These are phyloP conservation scores for Eimeria sp. DNA, from an alignment of 169 alveolate species.

Conservation along the genomic window DNA sequence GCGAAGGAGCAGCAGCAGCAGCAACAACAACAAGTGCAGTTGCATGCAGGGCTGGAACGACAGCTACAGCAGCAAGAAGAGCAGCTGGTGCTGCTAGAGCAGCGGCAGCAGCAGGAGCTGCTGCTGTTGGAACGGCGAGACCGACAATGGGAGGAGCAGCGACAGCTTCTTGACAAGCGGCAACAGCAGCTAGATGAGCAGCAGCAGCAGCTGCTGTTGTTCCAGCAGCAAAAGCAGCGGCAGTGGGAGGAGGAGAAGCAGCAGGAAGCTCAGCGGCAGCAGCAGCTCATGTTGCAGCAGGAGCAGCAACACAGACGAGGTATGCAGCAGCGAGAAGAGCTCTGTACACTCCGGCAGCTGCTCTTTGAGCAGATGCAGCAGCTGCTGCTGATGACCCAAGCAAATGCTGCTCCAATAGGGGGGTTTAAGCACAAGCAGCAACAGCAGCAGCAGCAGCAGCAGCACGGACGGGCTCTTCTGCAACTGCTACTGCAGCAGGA, in stretches of 20 bases:
- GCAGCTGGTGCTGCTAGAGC: constrained; percentile 1
- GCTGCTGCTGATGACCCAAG: not conserved
- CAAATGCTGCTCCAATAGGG: not conserved
- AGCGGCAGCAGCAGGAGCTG: constrained; percentile 11
- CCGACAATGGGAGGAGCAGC: not conserved
- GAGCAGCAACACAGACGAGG: too few species aligned
- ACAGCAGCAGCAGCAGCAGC: too few species aligned
- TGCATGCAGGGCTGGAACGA: not conserved
- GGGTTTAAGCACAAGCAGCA: not conserved
- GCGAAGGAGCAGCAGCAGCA: constrained; percentile 3
- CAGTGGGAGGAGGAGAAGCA: not conserved
- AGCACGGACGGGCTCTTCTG: too few species aligned
- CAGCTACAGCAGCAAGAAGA: constrained; percentile 18
- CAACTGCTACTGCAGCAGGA: too few species aligned
- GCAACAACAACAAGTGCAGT: not conserved
- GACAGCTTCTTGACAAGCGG: not conserved
- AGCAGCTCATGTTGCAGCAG: too few species aligned
- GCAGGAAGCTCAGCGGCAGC: not conserved
- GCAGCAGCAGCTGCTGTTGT: not conserved
- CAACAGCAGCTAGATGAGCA: not conserved
- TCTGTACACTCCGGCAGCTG: too few species aligned
- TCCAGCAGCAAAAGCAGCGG: not conserved
- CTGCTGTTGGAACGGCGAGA: constrained; percentile 5
- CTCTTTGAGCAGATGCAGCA: too few species aligned
- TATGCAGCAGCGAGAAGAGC: too few species aligned